A percentile compares a stretch with the other conserved stretches of the same genome.
phyloP scores from a whole-genome alignment of 768 basidiomycete species.

The Termitomyces sp. region DNA sequence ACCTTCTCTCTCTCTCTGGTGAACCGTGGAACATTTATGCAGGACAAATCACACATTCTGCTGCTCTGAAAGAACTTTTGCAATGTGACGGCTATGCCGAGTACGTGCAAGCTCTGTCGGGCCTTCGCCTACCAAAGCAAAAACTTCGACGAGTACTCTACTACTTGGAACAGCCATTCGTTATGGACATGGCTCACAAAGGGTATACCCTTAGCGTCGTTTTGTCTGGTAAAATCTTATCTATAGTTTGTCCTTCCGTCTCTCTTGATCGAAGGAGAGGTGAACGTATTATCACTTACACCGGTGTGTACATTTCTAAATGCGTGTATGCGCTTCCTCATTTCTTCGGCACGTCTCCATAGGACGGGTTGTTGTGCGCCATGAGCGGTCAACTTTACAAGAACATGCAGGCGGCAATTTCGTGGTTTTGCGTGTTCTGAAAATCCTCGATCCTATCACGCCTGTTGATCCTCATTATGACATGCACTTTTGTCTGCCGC shows the following conservation, averaged over 20 bases:
- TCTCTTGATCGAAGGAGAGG: not conserved
- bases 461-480: conserved; percentile 15
- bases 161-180: conserved; percentile 5
- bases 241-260: not conserved
- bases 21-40: not conserved
- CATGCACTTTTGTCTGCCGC: not conserved
- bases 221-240: not conserved
- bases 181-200: not conserved
- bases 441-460: conserved; percentile 13
- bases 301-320: not conserved
- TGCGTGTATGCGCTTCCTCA: not conserved
- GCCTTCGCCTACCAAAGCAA: too few species aligned
- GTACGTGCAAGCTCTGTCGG: not conserved
- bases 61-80: not conserved
- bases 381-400: conserved; percentile 10
- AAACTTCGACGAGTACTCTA: not conserved
- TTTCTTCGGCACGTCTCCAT: not conserved
- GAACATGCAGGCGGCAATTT: conserved; percentile 19
- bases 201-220: too few species aligned
- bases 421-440: conserved; percentile 28
- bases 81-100: not conserved
- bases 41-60: not conserved
- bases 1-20: not conserved
- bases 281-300: not conserved
- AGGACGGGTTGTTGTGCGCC: conserved; percentile 14